Evolutionary conservation across 208 protist genomes (phyloP).

Genomic region (Herpetomonas muscarum): DNA sequence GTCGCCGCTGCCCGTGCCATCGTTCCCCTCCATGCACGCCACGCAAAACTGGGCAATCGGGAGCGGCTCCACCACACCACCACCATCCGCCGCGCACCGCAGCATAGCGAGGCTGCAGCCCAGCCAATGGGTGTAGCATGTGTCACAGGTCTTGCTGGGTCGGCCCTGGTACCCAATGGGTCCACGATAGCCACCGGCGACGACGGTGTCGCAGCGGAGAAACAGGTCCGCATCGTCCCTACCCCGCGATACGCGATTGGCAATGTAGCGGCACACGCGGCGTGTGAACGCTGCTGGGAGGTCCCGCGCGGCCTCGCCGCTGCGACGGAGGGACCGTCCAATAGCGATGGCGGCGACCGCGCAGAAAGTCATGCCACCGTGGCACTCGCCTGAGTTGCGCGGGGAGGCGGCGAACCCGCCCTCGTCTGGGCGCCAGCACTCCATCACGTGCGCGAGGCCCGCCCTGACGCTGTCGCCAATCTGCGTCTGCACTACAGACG

Average conservation of each 20-base stretch:
- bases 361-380: conserved; percentile 84
- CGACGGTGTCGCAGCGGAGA: neutral
- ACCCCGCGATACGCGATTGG: conserved; percentile 2
- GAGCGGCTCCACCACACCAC: conserved; percentile 6
- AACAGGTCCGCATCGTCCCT: conserved; percentile 3
- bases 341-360: conserved; percentile 56
- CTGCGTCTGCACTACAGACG: neutral
- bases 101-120: conserved; percentile 19
- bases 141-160: conserved; percentile 32
- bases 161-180: conserved; percentile 28
- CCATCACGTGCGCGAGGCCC: conserved; percentile 23
- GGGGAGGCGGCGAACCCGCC: conserved; percentile 53
- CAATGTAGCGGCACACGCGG: conserved; percentile 14
- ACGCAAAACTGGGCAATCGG: conserved; percentile 10
- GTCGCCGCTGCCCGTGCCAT: conserved; percentile 1
- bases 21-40: neutral
- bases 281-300: conserved; percentile 9
- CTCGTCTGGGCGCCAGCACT: conserved; percentile 43
- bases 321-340: no score
- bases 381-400: conserved; percentile 8
- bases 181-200: conserved; percentile 22
- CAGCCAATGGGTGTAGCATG: conserved; percentile 47
- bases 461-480: neutral
- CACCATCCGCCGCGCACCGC: neutral
- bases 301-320: neutral